Evolutionary conservation across 2,329 filamentous ascomycete genomes (phyloP).

Genomic region (Ophiostoma sp.): DNA sequence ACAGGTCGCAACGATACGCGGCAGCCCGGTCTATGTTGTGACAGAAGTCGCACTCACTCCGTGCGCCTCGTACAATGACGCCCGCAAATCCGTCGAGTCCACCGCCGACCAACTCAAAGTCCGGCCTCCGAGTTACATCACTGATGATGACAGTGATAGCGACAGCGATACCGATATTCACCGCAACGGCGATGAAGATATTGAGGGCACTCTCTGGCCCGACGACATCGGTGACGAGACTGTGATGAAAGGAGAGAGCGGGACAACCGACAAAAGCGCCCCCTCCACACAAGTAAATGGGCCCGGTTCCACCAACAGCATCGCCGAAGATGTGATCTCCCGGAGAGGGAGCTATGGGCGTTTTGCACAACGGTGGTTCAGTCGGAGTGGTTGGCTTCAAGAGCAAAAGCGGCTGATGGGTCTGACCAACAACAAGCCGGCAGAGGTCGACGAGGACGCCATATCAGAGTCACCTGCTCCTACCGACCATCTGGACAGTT

Average conservation of each 20-base stretch:
- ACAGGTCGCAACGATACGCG: constrained; percentile 81
- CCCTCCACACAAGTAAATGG: neutral
- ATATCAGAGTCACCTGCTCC: constrained; percentile 14
- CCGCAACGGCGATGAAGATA: constrained; percentile 24
- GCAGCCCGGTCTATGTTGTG: constrained; percentile 76
- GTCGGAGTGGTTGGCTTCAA: constrained; percentile 70
- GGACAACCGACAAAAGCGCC: neutral
- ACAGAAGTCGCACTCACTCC: constrained; percentile 90
- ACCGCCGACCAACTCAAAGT: constrained; percentile 45
- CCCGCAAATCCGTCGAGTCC: constrained; percentile 62
- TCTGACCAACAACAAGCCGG: constrained; percentile 51
- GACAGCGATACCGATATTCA: constrained; percentile 35
- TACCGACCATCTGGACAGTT: neutral
- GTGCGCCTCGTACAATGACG: constrained; percentile 68
- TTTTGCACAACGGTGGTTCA: constrained; percentile 90
- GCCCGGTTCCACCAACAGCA: constrained; percentile 46
- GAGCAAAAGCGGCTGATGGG: constrained; percentile 66
- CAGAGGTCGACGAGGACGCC: constrained; percentile 24
- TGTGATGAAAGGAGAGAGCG: neutral
- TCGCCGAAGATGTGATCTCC: constrained; percentile 83
- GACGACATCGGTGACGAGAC: constrained; percentile 22
- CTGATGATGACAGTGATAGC: constrained; percentile 41
- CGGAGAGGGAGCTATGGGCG: constrained; percentile 78
- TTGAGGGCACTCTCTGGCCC: constrained; percentile 18
- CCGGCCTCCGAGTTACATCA: constrained; percentile 33